Base-by-base conservation (phyloP, 202 grass and related monocot genomes). In the Setaria viridis region DNA sequence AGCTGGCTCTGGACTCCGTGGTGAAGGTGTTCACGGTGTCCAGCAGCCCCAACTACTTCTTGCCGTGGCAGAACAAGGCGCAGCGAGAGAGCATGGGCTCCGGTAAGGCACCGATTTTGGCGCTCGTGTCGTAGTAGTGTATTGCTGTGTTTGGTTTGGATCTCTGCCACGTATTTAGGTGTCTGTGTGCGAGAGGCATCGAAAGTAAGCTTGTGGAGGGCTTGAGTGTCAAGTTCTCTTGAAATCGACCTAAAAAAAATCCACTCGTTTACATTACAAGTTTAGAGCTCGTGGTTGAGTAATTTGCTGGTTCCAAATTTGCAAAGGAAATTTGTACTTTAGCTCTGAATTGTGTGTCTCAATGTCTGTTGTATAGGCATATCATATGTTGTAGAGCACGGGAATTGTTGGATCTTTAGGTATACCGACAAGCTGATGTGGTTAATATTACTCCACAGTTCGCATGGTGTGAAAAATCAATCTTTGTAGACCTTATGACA, bases 1-100 rank as follows among this genome's bases (percentile, higher is more conserved):
- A 99, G 84, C 88, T 99, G 62, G 97, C 93, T 19, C 88, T 99
- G 64, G 93, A 96, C 73, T 99, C 97, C 10, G 97, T 99, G 32
- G 97, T 99, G 68, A 96, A 99, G 93, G 86, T 99, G 15, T 99
- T 99, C 80, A 94, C 91, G 55, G 96, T 99, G 48, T 99, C 96
- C 12, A 96, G 96, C 62, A 94, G 93, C 83, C 96, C 96, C 77
- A 99, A 96, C 70, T 99, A 94, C 88, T 99, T 94, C 80, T 83
- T 95, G 0, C 96, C 96, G 32, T 99, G 96, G 96, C 96, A 99
- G 85, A 99, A 96, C 87, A 99, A 99, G 79, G 81, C 93, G 30
- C 96, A 99, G 88, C 86, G 93, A 56, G 96, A 99, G 85, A 99
- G 88, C 91, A 96, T 92, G 90, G 96, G 96, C 74, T 99, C 96